Evolutionary conservation across 768 basidiomycete species (phyloP), one percentile per base, ranked within the genome.

Genomic region (Rhodosporidiobolus sp.): DNA sequence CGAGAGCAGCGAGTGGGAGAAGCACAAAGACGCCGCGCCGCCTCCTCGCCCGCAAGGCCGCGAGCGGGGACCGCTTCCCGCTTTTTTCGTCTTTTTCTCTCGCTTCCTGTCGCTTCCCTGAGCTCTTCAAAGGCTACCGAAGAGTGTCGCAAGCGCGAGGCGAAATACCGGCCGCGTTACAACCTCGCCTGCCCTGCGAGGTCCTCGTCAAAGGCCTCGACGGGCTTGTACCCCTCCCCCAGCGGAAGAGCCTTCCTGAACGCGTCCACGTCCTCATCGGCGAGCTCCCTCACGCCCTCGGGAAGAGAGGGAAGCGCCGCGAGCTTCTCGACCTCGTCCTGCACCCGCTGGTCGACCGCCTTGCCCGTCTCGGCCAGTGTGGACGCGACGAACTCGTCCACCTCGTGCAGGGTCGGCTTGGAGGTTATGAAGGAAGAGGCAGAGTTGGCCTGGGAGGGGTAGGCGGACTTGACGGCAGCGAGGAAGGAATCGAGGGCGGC

Each of bases 331-430:
- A 69, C 19, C 34, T 62, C 59, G 12, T 19, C 34, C 46, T 16
- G 11, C 5, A 57, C 9, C 5, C 20, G 30, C 10, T 16, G 17
- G 14, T 43, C n/a, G 52, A 16, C 30, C 28, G 24, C 30, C 16
- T 14, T 22, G 10, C 48, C 30, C 2, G 22, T 1, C 17, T 0
- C 45, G 1, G 14, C 26, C 11, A 63, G 45, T 45, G 46, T 60
- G n/a, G 19, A 5, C 2, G n/a, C 59, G 28, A 48, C 43, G 45
- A 60, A n/a, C 45, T 19, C 17, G 19, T 22, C 45, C 17, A 28
- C 59, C 28, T 60, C 45, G 59, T 28, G 14, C n/a, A n/a, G 38
- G 14, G 38, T 65, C 46, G 64, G 64, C 54, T 65, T 65, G 30
- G 54, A 12, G 14, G 43, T 17, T 10, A 17, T 26, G 45, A 59